A percentile compares a stretch with the other conserved stretches of the same genome.
Evolutionary conservation across 306 rosid species (phyloP).

Genomic region (Potentilla sterilis): DNA sequence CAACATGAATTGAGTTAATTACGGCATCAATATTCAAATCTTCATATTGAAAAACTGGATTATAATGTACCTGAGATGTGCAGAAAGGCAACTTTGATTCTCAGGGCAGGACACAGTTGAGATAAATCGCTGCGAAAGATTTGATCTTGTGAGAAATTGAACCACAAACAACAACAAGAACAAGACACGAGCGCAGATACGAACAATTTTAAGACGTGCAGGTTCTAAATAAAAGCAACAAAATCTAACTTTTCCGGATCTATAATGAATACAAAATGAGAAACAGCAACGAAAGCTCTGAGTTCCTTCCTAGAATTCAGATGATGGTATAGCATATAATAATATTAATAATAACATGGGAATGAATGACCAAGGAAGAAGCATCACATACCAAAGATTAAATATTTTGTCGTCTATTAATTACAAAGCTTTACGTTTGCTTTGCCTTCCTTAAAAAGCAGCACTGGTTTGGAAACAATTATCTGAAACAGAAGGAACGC

Average conservation of each 20-base stretch:
- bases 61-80: neutral
- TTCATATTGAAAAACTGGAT: neutral
- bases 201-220: neutral
- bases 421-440: neutral
- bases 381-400: neutral
- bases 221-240: neutral
- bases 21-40: neutral
- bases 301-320: slow-evolving; percentile 3
- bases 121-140: neutral
- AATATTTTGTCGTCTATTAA: neutral
- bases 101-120: slow-evolving; percentile 6
- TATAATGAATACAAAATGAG: neutral
- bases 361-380: neutral
- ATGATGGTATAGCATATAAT: neutral
- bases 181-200: slow-evolving; percentile 7
- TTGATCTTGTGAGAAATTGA: neutral
- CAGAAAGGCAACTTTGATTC: slow-evolving; percentile 15
- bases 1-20: neutral
- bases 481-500: slow-evolving; percentile 16
- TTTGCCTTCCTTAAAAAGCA: slow-evolving; percentile 9
- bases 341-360: neutral
- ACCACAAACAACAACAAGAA: neutral
- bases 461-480: slow-evolving; percentile 1
- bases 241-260: neutral
- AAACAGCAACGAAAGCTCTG: slow-evolving; percentile 10